phyloP scores from a whole-genome alignment of 805 yeast species.

The Henningerozyma blattae region DNA sequence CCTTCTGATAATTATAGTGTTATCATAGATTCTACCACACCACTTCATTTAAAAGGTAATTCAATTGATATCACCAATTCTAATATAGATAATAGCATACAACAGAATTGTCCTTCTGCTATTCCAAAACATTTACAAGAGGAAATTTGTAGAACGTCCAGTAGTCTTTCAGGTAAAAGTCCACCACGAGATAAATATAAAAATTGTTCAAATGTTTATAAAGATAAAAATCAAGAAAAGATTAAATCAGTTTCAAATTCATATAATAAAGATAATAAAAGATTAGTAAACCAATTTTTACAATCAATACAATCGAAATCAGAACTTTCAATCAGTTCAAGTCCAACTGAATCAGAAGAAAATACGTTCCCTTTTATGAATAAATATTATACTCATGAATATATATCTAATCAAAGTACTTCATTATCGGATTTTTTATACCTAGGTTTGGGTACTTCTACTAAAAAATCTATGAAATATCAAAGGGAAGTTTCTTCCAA shows the following conservation, averaged over 20 bases:
- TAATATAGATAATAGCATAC: background rate
- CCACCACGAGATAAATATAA: background rate
- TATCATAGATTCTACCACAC: too few relatives aligned
- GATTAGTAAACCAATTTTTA: slow-evolving; percentile 19
- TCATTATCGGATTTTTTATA: background rate
- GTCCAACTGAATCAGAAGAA: too few relatives aligned
- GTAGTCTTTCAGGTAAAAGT: too few relatives aligned
- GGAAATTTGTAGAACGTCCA: background rate
- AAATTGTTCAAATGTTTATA: background rate
- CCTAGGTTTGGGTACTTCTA: background rate
- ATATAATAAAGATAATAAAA: slow-evolving; percentile 11
- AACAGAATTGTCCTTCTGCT: too few relatives aligned
- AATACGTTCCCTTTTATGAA: background rate
- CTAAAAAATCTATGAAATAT: background rate
- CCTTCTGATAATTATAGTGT: too few relatives aligned
- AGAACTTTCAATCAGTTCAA: too few relatives aligned
- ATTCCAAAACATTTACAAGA: background rate
- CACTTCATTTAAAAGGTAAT: too few relatives aligned
- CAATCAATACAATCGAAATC: slow-evolving; percentile 5
- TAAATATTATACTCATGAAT: background rate
- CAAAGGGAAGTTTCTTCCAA: background rate
- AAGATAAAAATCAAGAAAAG: background rate
- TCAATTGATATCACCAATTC: too few relatives aligned
- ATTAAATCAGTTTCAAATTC: slow-evolving; percentile 4
- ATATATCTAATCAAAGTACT: background rate